These are phyloP conservation scores for Daldinia grandis DNA, from an alignment of 495 filamentous ascomycete genomes.

Conservation along the genomic window DNA sequence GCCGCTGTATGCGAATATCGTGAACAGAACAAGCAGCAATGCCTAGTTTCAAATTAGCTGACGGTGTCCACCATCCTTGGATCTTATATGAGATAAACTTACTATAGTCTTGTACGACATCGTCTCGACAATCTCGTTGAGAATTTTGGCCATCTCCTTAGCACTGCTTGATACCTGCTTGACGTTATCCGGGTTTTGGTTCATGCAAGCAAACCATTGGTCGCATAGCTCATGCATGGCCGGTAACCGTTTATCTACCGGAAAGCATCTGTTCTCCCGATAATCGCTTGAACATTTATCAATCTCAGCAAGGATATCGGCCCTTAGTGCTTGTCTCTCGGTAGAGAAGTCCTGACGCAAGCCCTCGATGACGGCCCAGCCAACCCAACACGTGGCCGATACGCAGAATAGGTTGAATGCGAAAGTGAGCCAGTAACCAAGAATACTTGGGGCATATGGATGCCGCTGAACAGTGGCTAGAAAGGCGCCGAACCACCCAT, in stretches of 20 bases:
- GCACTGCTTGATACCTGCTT: slow-evolving; percentile 54
- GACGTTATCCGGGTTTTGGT: slow-evolving; percentile 56
- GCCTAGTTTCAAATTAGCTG: slow-evolving; percentile 74
- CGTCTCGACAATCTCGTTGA: slow-evolving; percentile 58
- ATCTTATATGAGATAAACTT: slow-evolving; percentile 71
- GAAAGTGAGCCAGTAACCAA: slow-evolving; percentile 86
- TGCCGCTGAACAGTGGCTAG: slow-evolving; percentile 77
- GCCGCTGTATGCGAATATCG: slow-evolving; percentile 62
- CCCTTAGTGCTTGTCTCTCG: slow-evolving; percentile 68
- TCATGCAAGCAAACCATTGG: slow-evolving; percentile 88
- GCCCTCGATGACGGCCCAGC: slow-evolving; percentile 73
- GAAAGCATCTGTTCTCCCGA: slow-evolving; percentile 74
- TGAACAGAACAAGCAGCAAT: slow-evolving; percentile 63
- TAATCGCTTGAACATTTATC: slow-evolving; percentile 73
- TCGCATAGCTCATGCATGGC: slow-evolving; percentile 77
- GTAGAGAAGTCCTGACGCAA: slow-evolving; percentile 80
- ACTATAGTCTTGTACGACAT: slow-evolving; percentile 65
- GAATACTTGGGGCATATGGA: slow-evolving; percentile 83
- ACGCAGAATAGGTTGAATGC: slow-evolving; percentile 79
- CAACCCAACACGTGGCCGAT: slow-evolving; percentile 69
- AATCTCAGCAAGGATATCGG: slow-evolving; percentile 75
- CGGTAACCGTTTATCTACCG: slow-evolving; percentile 65
- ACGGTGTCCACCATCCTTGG: slow-evolving; percentile 73
- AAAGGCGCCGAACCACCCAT: slow-evolving; percentile 61
- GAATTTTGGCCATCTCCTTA: slow-evolving; percentile 55